Conservation (phyloP, 108 stramenopile species). For the Conticribra weissflogii region DNA sequence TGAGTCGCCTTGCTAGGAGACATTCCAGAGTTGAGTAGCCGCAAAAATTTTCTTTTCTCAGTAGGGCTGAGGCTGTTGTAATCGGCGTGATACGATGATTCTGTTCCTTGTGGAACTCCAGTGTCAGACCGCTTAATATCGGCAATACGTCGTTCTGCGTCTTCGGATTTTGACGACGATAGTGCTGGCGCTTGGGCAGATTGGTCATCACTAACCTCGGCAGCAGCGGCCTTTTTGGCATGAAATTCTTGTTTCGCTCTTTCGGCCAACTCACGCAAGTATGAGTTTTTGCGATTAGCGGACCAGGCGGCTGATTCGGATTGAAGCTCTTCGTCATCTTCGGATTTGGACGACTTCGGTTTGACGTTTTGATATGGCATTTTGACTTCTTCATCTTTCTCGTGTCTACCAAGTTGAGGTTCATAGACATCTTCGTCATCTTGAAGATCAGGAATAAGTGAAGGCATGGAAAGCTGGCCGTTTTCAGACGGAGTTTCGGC, state of each 20-base stretch:
- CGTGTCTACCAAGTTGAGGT: no score
- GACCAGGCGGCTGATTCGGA: conserved; percentile 41
- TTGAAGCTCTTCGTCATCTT: conserved; percentile 43
- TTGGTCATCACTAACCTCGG: conserved; percentile 4
- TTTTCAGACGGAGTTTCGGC: no score
- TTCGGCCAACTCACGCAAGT: conserved; percentile 55
- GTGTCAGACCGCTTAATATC: background rate
- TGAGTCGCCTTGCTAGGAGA: conserved; percentile 48
- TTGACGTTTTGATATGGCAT: background rate
- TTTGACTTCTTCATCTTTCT: no score
- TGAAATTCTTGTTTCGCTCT: conserved; percentile 63
- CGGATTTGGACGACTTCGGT: conserved; percentile 8
- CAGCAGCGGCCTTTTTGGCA: conserved; percentile 19
- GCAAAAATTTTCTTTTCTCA: conserved; percentile 81
- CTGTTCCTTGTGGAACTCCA: background rate
- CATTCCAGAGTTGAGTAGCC: conserved; percentile 68
- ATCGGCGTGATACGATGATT: conserved; percentile 34
- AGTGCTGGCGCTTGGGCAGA: no score
- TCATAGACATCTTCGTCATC: background rate
- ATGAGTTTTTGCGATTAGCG: conserved; percentile 44
- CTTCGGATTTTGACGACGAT: no score
- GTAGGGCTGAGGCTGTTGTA: conserved; percentile 64
- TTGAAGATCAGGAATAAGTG: background rate
- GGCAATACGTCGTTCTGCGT: no score
- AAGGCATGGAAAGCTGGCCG: background rate